These are phyloP conservation scores for Paramecium tetraurelia DNA, from an alignment of 73 alveolate genomes.

Conservation along the genomic window DNA sequence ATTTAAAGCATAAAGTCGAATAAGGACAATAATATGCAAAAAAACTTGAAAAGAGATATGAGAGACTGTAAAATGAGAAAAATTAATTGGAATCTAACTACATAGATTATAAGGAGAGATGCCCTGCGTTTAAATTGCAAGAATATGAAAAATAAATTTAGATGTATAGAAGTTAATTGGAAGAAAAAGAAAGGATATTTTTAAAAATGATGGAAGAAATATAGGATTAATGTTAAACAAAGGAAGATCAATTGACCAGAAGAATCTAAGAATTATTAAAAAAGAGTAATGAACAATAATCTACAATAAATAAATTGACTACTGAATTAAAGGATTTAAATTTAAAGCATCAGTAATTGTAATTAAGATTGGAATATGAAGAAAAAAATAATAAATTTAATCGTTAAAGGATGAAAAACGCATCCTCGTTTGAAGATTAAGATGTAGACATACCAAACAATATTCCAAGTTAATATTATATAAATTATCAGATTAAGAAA, in stretches of 20 bases:
- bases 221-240: neutral
- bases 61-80: neutral
- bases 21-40: neutral
- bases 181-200: neutral
- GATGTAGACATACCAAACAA: neutral
- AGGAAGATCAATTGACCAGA: neutral
- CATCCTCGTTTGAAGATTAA: neutral
- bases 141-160: constrained; percentile 28
- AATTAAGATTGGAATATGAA: neutral
- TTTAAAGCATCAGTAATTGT: neutral
- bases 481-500: neutral
- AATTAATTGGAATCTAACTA: neutral
- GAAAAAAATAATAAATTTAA: neutral
- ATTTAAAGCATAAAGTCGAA: neutral
- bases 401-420: neutral
- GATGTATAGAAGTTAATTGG: neutral
- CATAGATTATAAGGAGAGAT: neutral
- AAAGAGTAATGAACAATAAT: neutral
- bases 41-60: neutral
- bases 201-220: neutral
- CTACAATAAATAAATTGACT: neutral
- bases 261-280: neutral
- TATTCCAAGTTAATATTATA: neutral
- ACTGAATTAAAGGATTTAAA: neutral
- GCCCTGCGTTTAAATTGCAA: neutral